phyloP scores from a whole-genome alignment of 805 yeast species.

The Kuraishia floccosa region DNA sequence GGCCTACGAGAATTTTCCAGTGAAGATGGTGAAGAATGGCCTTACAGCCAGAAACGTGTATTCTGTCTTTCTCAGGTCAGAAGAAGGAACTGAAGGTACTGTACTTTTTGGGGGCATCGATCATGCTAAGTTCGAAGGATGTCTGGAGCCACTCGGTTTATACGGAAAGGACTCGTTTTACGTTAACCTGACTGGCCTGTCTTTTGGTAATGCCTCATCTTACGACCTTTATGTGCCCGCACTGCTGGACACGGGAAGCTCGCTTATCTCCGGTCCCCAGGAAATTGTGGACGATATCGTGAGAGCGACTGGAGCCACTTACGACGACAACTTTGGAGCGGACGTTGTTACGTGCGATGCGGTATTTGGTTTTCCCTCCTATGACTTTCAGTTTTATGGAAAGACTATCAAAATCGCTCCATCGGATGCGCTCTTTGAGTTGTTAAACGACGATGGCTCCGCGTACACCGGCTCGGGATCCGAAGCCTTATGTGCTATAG shows the following conservation, averaged over 20 bases:
- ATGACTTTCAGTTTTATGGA: slow-evolving; percentile 49
- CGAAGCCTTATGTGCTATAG: slow-evolving; percentile 5
- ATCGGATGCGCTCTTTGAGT: slow-evolving; percentile 24
- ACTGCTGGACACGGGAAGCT: slow-evolving; percentile 2
- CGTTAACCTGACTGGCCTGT: slow-evolving; percentile 31
- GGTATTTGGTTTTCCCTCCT: slow-evolving; percentile 8
- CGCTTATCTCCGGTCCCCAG: slow-evolving; percentile 1
- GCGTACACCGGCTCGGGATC: slow-evolving; percentile 9
- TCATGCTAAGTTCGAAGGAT: slow-evolving; percentile 47
- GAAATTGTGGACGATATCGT: slow-evolving; percentile 14
- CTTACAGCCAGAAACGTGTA: slow-evolving; percentile 35
- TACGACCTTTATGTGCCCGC: slow-evolving; percentile 17
- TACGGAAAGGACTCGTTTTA: slow-evolving; percentile 29
- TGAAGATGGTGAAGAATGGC: slow-evolving; percentile 38
- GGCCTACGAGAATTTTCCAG: slow-evolving; percentile 35
- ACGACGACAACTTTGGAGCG: slow-evolving; percentile 26
- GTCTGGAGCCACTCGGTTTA: slow-evolving; percentile 20
- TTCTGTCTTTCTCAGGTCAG: slow-evolving; percentile 39
- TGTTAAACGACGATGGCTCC: slow-evolving; percentile 6
- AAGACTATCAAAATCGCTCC: slow-evolving; percentile 26
- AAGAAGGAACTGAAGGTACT: slow-evolving; percentile 24
- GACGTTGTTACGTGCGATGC: slow-evolving; percentile 33
- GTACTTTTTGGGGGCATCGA: slow-evolving; percentile 61
- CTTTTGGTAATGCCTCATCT: slow-evolving; percentile 11
- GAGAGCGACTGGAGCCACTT: slow-evolving; percentile 26